Conservation (phyloP, 805 yeast species). For the Saccharomycopsis lassenensis region DNA sequence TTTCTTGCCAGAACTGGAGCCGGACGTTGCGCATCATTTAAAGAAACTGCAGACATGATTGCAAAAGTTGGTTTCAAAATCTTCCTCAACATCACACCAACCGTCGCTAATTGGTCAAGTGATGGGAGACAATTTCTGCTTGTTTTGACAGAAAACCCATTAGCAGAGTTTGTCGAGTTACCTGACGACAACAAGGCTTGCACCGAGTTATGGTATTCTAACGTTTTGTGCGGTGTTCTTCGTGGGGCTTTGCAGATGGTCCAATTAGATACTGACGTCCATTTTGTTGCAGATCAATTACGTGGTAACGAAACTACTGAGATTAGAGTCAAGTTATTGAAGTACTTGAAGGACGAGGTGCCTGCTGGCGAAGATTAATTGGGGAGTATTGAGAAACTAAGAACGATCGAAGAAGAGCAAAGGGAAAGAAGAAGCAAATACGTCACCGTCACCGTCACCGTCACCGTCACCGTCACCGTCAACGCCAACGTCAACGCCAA, state of each 20-base stretch:
- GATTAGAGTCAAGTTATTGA: slow-evolving; percentile 57
- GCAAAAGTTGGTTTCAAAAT: slow-evolving; percentile 84
- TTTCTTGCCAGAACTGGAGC: slow-evolving; percentile 82
- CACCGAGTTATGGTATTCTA: slow-evolving; percentile 84
- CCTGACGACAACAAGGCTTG: slow-evolving; percentile 67
- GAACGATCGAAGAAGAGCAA: slow-evolving; percentile 1
- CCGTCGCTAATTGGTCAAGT: slow-evolving; percentile 60
- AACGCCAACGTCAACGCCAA: no score
- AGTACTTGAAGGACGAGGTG: slow-evolving; percentile 79
- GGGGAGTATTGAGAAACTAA: not conserved
- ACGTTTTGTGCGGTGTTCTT: slow-evolving; percentile 78
- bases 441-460: not conserved
- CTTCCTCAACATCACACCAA: slow-evolving; percentile 75
- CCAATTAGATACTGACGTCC: slow-evolving; percentile 79
- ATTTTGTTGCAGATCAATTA: slow-evolving; percentile 67
- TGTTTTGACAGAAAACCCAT: slow-evolving; percentile 73
- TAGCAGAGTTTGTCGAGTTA: slow-evolving; percentile 89
- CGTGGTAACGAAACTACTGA: slow-evolving; percentile 81
- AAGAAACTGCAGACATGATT: slow-evolving; percentile 80
- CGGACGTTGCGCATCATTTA: slow-evolving; percentile 67
- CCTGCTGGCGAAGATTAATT: slow-evolving; percentile 88
- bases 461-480: no score
- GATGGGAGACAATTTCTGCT: slow-evolving; percentile 70
- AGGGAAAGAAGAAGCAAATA: not conserved
- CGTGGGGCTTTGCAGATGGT: slow-evolving; percentile 94